Evolutionary conservation across 2,329 filamentous ascomycete species (phyloP), one percentile per base, ranked within the genome.

Genomic region (Penicillium digitatum): DNA sequence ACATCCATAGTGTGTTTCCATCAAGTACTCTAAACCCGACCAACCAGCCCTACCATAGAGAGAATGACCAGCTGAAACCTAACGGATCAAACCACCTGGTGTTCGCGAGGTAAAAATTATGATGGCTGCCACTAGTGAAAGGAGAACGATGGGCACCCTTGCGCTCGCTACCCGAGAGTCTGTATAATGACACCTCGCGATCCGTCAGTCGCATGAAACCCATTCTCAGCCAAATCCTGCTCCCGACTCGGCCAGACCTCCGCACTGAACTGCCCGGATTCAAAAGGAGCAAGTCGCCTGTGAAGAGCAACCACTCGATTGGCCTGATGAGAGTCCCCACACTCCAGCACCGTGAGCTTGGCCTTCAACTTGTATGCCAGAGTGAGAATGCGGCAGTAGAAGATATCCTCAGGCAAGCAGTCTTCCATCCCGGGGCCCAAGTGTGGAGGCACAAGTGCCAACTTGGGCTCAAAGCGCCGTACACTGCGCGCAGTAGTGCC

Each of bases 401-500:
- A 75, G 3, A 67, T 54, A 59, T 75, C 73, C 31, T 71, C 71
- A 5, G 54, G 63, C 9, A 32, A 57, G 40, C 47, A 54, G 3
- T n/a, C 12, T 27, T 43, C 6, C 14, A 16, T 11, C 31, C 11
- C n/a, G 8, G n/a, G n/a, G 9, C 37, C 20, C 2, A 38, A 9
- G 5, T 48, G 31, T 5, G 82, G 81, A 10, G 82, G 83, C 0
- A 97, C 89, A 14, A 97, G 79, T 0, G 94, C 94, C 12, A 89
- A 74, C 60, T 78, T 82, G 3, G 94, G 94, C 73, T 99, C 94
- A 69, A 85, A 90, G 43, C 84, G 84, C 16, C 90, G 83, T 29
- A 96, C 93, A 12, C 89, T 93, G 26, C 85, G 82, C 1, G 81
- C 78, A 1, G 87, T 91, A 18, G 83, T 82, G 37, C 73, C 79